phyloP scores from a whole-genome alignment of 148 eudicot genomes.

The Agrostemma githago region DNA sequence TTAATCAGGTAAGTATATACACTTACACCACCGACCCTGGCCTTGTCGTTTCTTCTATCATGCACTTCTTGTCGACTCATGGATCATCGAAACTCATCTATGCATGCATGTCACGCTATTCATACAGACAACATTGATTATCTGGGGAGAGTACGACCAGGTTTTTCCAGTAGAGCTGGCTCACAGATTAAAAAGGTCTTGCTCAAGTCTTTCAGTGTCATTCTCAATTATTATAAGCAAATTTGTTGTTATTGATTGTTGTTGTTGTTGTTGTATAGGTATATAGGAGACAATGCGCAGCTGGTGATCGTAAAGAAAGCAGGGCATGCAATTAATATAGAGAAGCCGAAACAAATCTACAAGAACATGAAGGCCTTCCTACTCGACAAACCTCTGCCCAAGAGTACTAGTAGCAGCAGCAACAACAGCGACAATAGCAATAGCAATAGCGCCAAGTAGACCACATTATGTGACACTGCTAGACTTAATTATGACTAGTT shows the following conservation, averaged over 20 bases:
- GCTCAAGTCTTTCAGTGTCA: neutral
- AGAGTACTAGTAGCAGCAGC: conserved; percentile 25
- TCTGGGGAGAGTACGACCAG: conserved; percentile 89
- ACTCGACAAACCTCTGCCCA: conserved; percentile 19
- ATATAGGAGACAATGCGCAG: conserved; percentile 59
- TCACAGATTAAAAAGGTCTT: conserved; percentile 68
- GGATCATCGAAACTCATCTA: neutral
- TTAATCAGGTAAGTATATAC: conserved; percentile 50
- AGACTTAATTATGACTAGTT: neutral
- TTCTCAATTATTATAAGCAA: neutral
- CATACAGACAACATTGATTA: conserved; percentile 64
- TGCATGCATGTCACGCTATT: neutral
- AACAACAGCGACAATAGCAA: conserved; percentile 22
- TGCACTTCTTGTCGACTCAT: neutral
- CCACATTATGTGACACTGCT: neutral
- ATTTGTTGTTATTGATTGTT: neutral
- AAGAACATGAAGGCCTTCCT: conserved; percentile 65
- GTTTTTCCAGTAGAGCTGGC: conserved; percentile 80
- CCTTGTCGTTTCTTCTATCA: neutral
- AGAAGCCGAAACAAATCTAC: conserved; percentile 58
- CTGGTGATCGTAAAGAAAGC: conserved; percentile 61
- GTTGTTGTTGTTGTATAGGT: conserved; percentile 34
- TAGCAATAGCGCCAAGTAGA: conserved; percentile 29
- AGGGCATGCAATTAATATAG: conserved; percentile 78
- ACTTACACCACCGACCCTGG: neutral